These are phyloP conservation scores for Mesotaenium endlicherianum DNA, from an alignment of 139 green algal species.

Conservation along the genomic window DNA sequence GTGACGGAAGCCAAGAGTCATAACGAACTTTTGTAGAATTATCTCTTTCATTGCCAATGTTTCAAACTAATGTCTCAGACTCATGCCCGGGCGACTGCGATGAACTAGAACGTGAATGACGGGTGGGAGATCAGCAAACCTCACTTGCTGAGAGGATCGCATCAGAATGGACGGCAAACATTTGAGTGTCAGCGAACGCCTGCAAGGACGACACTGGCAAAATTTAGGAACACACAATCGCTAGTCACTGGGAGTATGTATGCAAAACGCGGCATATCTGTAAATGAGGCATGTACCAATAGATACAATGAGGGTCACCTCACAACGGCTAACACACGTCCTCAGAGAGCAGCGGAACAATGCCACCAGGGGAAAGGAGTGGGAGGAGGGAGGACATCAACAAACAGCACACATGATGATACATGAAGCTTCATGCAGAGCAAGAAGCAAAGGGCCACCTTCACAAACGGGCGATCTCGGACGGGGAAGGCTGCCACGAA, in stretches of 20 bases:
- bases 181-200: conserved; percentile 79
- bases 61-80: too few relatives aligned
- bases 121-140: too few relatives aligned
- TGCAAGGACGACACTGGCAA: too few relatives aligned
- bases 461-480: conserved; percentile 70
- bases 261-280: background rate
- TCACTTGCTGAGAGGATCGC: conserved; percentile 11
- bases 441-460: background rate
- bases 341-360: background rate
- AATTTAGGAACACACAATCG: too few relatives aligned
- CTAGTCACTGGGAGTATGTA: too few relatives aligned
- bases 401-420: background rate
- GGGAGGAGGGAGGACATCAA: background rate
- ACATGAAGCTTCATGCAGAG: background rate
- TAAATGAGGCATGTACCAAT: background rate
- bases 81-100: too few relatives aligned
- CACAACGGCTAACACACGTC: background rate
- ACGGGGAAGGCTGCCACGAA: conserved; percentile 68
- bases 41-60: too few relatives aligned
- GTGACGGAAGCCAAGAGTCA: too few relatives aligned
- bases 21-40: too few relatives aligned
- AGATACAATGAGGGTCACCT: background rate
- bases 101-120: too few relatives aligned
- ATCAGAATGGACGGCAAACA: conserved; percentile 80
- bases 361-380: background rate